phyloP scores from a whole-genome alignment of 2,329 filamentous ascomycete genomes.

The Ceratocystiopsis minuta region DNA sequence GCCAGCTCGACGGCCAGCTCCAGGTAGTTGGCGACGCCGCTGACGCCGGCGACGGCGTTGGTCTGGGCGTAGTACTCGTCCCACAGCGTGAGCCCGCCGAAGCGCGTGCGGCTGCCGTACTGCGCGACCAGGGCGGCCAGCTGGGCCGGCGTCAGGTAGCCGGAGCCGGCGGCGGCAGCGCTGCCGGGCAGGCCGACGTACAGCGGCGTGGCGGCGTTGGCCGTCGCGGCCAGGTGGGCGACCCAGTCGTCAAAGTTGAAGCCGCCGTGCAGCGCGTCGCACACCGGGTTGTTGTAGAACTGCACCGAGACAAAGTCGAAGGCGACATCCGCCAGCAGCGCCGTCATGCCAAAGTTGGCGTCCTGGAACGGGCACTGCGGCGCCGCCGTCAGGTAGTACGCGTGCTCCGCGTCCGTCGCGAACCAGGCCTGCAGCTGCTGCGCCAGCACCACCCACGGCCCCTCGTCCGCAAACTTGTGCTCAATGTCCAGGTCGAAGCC shows the following conservation, averaged over 20 bases:
- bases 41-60: constrained; percentile 1
- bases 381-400: constrained; percentile 27
- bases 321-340: constrained; percentile 19
- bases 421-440: constrained; percentile 6
- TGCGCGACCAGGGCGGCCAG: constrained; percentile 11
- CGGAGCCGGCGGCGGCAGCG: constrained; percentile 8
- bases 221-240: constrained; percentile 13
- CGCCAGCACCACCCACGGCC: constrained; percentile 7
- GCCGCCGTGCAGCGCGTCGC: constrained; percentile 16
- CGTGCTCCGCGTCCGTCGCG: constrained; percentile 18
- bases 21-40: constrained; percentile 11
- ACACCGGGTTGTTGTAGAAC: constrained; percentile 29
- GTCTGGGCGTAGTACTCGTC: constrained; percentile 13
- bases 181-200: constrained; percentile 21
- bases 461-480: constrained; percentile 11
- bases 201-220: constrained; percentile 19
- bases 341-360: constrained; percentile 23
- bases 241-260: constrained; percentile 23
- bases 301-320: constrained; percentile 27
- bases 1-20: constrained; percentile 3
- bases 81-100: constrained; percentile 19
- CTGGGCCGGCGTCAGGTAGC: constrained; percentile 12
- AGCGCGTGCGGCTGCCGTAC: constrained; percentile 12
- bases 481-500: constrained; percentile 35
- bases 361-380: constrained; percentile 24